A percentile compares a stretch with the other conserved stretches of the same genome.
Evolutionary conservation across 2,329 filamentous ascomycete species (phyloP).

Genomic region (Didymella glomerata): DNA sequence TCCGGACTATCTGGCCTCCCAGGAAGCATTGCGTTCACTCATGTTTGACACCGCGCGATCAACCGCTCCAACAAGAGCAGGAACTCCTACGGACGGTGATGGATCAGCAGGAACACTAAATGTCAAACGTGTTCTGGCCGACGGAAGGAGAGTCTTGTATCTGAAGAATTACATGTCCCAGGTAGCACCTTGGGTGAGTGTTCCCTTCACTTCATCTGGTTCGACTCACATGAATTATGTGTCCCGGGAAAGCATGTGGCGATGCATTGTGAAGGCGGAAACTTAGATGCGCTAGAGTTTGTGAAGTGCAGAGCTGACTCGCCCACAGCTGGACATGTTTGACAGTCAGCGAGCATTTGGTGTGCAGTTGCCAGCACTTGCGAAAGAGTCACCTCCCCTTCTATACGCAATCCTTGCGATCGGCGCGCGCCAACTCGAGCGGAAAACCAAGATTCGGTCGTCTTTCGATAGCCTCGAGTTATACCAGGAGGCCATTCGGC

Average conservation of each 20-base stretch:
- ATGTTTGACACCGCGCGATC: neutral
- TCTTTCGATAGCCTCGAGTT: conserved; percentile 58
- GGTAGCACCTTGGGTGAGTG: conserved; percentile 41
- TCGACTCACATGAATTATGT: neutral
- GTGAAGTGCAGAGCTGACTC: neutral
- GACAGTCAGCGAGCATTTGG: conserved; percentile 60
- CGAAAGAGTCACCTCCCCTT: conserved; percentile 56
- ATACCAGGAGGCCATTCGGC: conserved; percentile 50
- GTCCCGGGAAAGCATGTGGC: neutral
- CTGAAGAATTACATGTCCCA: conserved; percentile 43
- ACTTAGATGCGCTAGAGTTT: neutral
- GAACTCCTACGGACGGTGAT: neutral
- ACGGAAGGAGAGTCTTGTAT: conserved; percentile 37
- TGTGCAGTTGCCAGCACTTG: conserved; percentile 58
- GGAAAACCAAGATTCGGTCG: conserved; percentile 52
- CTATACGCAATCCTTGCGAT: conserved; percentile 61
- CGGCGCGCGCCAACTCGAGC: conserved; percentile 61
- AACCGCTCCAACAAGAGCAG: neutral
- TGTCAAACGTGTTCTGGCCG: conserved; percentile 10
- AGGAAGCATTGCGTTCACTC: conserved; percentile 24
- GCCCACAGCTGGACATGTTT: conserved; percentile 61
- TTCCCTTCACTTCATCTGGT: neutral
- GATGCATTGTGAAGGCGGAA: neutral
- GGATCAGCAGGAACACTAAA: neutral
- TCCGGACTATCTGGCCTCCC: conserved; percentile 41